phyloP scores from a whole-genome alignment of 441 rosid genomes.

The Bruguiera hainesii region DNA sequence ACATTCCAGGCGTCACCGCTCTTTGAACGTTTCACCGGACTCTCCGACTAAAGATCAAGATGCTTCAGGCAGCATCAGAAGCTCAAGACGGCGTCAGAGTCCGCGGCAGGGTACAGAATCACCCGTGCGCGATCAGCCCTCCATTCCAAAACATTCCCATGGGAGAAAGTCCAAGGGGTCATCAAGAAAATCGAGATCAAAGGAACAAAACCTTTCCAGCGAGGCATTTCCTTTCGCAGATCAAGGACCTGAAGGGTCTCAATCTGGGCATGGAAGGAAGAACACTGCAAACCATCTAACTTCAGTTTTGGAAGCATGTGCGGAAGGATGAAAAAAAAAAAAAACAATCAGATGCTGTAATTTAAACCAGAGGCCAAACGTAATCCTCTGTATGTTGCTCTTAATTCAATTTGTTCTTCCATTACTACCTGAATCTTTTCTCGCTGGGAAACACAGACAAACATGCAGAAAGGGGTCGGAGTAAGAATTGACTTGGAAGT shows the following conservation, averaged over 20 bases:
- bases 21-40: conserved; percentile 35
- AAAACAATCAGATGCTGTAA: neutral
- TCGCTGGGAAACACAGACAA: too few species aligned
- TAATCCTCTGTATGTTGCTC: conserved; percentile 7
- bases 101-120: conserved; percentile 33
- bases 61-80: conserved; percentile 16
- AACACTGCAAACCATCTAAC: conserved; percentile 25
- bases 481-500: too few species aligned
- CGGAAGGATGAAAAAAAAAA: conserved; percentile 17
- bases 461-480: too few species aligned
- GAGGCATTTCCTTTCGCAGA: conserved; percentile 18
- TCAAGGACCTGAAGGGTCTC: conserved; percentile 17
- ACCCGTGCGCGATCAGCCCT: conserved; percentile 31
- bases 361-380: conserved; percentile 12
- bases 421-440: neutral
- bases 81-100: conserved; percentile 29
- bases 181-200: conserved; percentile 29
- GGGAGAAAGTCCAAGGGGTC: conserved; percentile 50
- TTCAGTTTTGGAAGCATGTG: conserved; percentile 24
- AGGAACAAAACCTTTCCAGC: conserved; percentile 25
- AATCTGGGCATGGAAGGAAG: conserved; percentile 12
- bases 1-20: conserved; percentile 43
- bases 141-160: conserved; percentile 39
- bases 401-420: conserved; percentile 10
- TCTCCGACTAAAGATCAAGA: conserved; percentile 35